Conservation (phyloP, 352 stramenopile species). For the Aphanomyces invadans region DNA sequence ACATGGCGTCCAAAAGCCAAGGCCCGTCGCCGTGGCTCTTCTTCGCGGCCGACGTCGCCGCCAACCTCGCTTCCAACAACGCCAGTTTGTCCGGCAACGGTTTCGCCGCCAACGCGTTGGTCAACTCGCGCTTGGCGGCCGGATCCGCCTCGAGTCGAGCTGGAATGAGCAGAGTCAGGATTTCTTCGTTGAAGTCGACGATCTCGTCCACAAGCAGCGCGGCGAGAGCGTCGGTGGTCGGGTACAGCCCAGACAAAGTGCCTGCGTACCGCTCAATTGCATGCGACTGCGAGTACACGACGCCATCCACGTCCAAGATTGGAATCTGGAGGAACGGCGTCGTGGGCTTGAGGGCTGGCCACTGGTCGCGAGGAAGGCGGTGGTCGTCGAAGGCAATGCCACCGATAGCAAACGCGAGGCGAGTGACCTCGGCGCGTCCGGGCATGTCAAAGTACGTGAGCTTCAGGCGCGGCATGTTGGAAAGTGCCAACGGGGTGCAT, state of each 20-base stretch:
- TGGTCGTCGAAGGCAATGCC: conserved; percentile 46
- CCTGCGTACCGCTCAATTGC: conserved; percentile 57
- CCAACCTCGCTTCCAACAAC: conserved; percentile 36
- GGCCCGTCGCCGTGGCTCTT: no score
- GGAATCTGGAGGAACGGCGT: conserved; percentile 44
- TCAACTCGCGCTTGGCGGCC: conserved; percentile 29
- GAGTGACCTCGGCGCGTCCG: conserved; percentile 39
- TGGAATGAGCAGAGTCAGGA: conserved; percentile 27
- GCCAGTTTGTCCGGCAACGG: conserved; percentile 36
- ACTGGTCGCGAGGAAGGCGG: conserved; percentile 33
- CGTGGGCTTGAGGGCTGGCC: conserved; percentile 28
- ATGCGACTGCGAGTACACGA: conserved; percentile 29
- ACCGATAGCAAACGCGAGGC: conserved; percentile 41
- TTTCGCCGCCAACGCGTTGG: conserved; percentile 25
- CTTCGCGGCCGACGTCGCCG: no score
- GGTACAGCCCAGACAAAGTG: conserved; percentile 38
- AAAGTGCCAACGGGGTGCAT: not conserved
- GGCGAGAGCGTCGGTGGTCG: conserved; percentile 26
- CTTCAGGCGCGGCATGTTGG: conserved; percentile 24
- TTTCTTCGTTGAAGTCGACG: conserved; percentile 33
- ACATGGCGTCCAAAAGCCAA: conserved; percentile 34
- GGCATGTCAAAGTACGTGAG: conserved; percentile 47
- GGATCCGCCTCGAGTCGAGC: conserved; percentile 28
- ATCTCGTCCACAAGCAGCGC: conserved; percentile 40
- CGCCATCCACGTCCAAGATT: conserved; percentile 42